These are phyloP conservation scores for Daedaleopsis nitida DNA, from an alignment of 768 basidiomycete species.

Conservation along the genomic window DNA sequence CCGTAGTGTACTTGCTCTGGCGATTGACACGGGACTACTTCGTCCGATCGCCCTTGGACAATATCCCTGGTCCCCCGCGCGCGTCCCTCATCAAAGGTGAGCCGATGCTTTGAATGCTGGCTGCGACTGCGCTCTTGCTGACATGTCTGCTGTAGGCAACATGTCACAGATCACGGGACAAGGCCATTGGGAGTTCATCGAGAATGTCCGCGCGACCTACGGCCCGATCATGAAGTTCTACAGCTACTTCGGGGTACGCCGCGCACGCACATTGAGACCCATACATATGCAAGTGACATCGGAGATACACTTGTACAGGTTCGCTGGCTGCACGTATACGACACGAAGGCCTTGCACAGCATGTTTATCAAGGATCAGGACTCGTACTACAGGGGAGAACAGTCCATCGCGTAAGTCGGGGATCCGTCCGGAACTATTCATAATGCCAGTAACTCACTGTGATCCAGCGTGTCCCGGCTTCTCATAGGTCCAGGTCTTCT, in stretches of 20 bases:
- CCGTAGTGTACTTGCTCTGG: not conserved
- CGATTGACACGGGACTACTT: not conserved
- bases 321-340: conserved; percentile 12
- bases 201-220: conserved; percentile 4
- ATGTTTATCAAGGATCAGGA: conserved; percentile 25
- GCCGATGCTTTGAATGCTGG: not conserved
- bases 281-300: not conserved
- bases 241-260: conserved; percentile 11
- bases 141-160: conserved; percentile 9
- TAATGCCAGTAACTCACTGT: too few species aligned
- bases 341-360: conserved; percentile 20
- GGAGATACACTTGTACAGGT: not conserved
- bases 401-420: not conserved
- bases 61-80: conserved; percentile 17
- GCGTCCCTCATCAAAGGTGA: conserved; percentile 7
- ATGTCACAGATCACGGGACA: conserved; percentile 3
- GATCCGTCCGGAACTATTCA: too few species aligned
- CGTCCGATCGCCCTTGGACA: conserved; percentile 12
- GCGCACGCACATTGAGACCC: not conserved
- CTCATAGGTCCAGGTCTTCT: conserved; percentile 22
- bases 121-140: not conserved
- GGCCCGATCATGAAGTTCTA: conserved; percentile 13
- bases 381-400: conserved; percentile 12
- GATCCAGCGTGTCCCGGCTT: not conserved
- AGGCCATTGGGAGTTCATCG: conserved; percentile 13